Percentiles rank a stretch among this genome's conserved stretches.
Evolutionary conservation across 352 stramenopile genomes (phyloP).

Genomic region (Phytophthora kernoviae): DNA sequence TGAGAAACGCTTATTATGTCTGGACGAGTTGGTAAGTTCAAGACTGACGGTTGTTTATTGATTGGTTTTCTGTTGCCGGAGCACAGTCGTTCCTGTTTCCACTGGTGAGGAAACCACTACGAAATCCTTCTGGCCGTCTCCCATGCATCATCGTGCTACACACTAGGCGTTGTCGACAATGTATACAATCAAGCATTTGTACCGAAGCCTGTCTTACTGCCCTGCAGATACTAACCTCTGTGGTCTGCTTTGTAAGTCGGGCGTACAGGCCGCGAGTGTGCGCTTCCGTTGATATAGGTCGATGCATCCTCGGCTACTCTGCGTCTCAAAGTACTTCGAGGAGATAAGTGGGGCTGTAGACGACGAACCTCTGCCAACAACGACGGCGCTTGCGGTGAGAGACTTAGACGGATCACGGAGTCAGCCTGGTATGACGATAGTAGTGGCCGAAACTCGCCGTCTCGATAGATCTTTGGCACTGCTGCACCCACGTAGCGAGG

Average conservation of each 20-base stretch:
- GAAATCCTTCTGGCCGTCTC: too few species aligned
- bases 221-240: background rate
- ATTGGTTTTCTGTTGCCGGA: too few species aligned
- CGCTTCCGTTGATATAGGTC: background rate
- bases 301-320: slow-evolving; percentile 1
- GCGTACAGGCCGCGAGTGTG: background rate
- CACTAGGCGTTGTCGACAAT: slow-evolving; percentile 8
- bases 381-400: slow-evolving; percentile 31
- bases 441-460: slow-evolving; percentile 54
- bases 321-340: slow-evolving; percentile 15
- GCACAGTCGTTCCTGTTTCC: too few species aligned
- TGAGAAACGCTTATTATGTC: too few species aligned
- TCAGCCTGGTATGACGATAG: slow-evolving; percentile 50
- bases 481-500: slow-evolving; percentile 54
- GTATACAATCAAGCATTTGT: slow-evolving; percentile 30
- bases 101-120: too few species aligned
- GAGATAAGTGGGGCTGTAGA: slow-evolving; percentile 14
- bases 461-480: slow-evolving; percentile 65
- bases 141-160: too few species aligned
- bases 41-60: too few species aligned
- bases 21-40: too few species aligned
- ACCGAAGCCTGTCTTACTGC: slow-evolving; percentile 5
- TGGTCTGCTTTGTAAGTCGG: background rate
- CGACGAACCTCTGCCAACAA: slow-evolving; percentile 20
- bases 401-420: slow-evolving; percentile 53